phyloP scores from a whole-genome alignment of 176 grass and related monocot species.

The Eragrostis nindensis region DNA sequence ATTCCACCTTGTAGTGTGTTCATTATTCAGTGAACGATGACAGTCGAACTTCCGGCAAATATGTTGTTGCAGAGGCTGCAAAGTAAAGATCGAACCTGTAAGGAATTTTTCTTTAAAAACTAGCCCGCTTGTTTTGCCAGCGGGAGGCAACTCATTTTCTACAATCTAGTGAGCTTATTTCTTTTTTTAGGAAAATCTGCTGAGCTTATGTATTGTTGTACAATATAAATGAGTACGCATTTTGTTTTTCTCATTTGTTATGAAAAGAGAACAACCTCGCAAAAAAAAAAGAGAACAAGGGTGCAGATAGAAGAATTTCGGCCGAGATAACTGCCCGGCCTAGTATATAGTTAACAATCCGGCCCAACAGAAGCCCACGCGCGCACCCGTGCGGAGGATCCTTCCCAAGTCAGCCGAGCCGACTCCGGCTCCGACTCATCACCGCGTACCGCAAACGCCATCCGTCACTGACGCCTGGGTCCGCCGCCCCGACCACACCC shows the following conservation, averaged over 20 bases:
- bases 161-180: conserved; percentile 21
- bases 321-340: too few relatives aligned
- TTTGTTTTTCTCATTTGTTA: too few relatives aligned
- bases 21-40: too few relatives aligned
- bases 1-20: conserved; percentile 5
- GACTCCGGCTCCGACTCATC: background rate
- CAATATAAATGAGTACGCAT: too few relatives aligned
- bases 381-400: too few relatives aligned
- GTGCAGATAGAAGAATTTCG: too few relatives aligned
- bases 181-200: too few relatives aligned
- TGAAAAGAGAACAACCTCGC: too few relatives aligned
- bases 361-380: background rate
- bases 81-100: background rate
- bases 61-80: background rate
- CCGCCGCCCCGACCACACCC: background rate
- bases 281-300: too few relatives aligned
- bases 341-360: background rate
- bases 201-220: conserved; percentile 15
- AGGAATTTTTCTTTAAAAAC: background rate
- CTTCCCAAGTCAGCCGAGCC: background rate
- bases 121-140: background rate
- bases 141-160: background rate
- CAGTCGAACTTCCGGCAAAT: background rate
- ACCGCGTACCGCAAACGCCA: background rate
- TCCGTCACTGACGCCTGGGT: background rate